These are phyloP conservation scores for Zizania palustris DNA, from an alignment of 202 grass and related monocot genomes.

Conservation along the genomic window DNA sequence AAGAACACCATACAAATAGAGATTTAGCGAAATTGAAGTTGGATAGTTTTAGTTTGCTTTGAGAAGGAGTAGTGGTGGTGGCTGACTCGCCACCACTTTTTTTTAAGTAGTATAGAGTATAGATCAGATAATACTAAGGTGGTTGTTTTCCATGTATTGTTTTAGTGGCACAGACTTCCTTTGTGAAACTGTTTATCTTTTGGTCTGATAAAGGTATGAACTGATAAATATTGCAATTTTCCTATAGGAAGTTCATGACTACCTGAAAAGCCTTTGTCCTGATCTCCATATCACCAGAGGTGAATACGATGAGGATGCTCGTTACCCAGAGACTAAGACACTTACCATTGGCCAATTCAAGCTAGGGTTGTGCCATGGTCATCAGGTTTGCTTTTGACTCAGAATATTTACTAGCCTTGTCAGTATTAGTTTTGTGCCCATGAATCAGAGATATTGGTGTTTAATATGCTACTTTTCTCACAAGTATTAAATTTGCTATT, in stretches of 20 bases:
- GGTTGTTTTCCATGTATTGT: slow-evolving; percentile 1
- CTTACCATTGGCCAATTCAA: slow-evolving; percentile 98
- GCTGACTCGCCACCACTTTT: no score
- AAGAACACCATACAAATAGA: no score
- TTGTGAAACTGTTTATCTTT: slow-evolving; percentile 13
- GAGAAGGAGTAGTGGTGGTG: no score
- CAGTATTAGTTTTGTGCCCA: slow-evolving; percentile 17
- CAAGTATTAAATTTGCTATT: background rate
- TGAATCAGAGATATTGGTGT: slow-evolving; percentile 23
- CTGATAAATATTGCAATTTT: slow-evolving; percentile 36
- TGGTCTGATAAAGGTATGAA: background rate
- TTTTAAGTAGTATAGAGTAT: no score
- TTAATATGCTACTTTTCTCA: background rate
- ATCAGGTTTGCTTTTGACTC: slow-evolving; percentile 70
- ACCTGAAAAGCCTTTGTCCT: slow-evolving; percentile 96
- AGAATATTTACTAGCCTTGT: background rate
- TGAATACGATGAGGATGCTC: slow-evolving; percentile 93
- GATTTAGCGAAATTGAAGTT: no score
- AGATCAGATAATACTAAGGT: background rate
- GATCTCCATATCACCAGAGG: slow-evolving; percentile 90
- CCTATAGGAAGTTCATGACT: slow-evolving; percentile 90
- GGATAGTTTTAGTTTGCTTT: no score
- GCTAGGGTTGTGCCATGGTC: slow-evolving; percentile 92
- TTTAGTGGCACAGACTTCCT: slow-evolving; percentile 8
- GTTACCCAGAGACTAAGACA: slow-evolving; percentile 91